Evolutionary conservation across 1,139 yeast species (phyloP).

Genomic region (Candida tetrigidarum): DNA sequence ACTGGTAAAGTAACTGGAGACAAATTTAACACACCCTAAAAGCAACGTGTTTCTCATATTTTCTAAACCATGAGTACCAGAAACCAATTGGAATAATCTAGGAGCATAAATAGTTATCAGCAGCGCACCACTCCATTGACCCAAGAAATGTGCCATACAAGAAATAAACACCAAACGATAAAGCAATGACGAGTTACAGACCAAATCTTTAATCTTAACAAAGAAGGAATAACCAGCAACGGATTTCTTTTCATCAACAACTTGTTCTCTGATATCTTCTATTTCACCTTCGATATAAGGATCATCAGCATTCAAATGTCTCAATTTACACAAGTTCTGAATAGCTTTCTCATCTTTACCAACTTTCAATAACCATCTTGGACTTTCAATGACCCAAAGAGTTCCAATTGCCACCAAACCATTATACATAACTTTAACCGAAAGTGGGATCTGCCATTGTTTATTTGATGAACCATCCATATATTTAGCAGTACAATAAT

Average conservation of each 20-base stretch:
- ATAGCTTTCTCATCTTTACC: constrained; percentile 34
- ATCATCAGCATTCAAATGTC: constrained; percentile 51
- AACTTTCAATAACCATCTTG: constrained; percentile 43
- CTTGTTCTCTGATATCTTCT: constrained; percentile 45
- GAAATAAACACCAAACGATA: constrained; percentile 46
- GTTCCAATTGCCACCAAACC: constrained; percentile 3
- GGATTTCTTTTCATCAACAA: constrained; percentile 36
- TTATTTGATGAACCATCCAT: background rate
- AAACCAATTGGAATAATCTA: constrained; percentile 48
- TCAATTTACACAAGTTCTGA: constrained; percentile 39
- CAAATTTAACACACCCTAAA: constrained; percentile 46
- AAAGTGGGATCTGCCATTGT: constrained; percentile 2
- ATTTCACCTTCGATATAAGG: constrained; percentile 52
- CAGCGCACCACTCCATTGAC: constrained; percentile 64
- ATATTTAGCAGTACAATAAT: constrained; percentile 4
- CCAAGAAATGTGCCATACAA: constrained; percentile 47
- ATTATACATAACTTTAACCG: constrained; percentile 1
- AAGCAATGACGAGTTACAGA: constrained; percentile 35
- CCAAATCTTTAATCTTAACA: constrained; percentile 33
- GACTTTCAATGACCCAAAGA: constrained; percentile 28
- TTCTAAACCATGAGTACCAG: constrained; percentile 38
- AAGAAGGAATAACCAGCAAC: constrained; percentile 28
- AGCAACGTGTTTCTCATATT: constrained; percentile 44
- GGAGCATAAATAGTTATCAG: constrained; percentile 59
- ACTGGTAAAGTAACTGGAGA: constrained; percentile 42